Base-by-base conservation (phyloP, 2,329 filamentous ascomycete species). In the Cladosporium oxysporum region DNA sequence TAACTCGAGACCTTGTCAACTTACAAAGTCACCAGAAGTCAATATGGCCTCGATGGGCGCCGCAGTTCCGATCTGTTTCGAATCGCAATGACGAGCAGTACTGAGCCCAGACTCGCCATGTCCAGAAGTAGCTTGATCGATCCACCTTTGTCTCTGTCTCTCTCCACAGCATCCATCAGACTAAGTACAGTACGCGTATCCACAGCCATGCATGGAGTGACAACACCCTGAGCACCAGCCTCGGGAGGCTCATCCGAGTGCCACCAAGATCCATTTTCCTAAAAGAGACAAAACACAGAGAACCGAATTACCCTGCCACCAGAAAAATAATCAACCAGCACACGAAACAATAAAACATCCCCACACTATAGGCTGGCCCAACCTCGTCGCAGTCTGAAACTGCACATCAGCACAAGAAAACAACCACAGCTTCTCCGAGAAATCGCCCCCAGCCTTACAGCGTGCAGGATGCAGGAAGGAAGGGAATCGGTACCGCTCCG, bases 321-420 rank as follows among this genome's bases (percentile, higher is more conserved):
- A 33, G 7, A 8, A 10, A 12, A 11, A 11, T 6, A 12, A 11
- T 10, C 28, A 31, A 33, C 26, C 18, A n/a, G 12, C 26, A 33
- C 29, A 1, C 12, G 12, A 47, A 31, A 55, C 52, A 31, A 55
- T 29, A 28, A 58, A 18, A 29, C n/a, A 58, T 28, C 49, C 49
- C 49, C 49, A 52, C 21, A n/a, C 21, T 28, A 53, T 53, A 26
- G 12, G 21, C 14, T 37, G 28, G 23, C 57, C 23, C n/a, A 29
- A 59, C 41, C 35, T 59, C 57, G 57, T 59, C 23, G 37, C 57
- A 59, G 57, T 35, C 37, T 59, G 57, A 59, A 59, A 59, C 57
- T 37, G 35, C 33, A 21, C 35, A 18, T 55, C 52, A 11, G 16
- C 55, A 23, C 55, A 23, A 26, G 23, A 4, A 44, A n/a, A 44